phyloP scores from a whole-genome alignment of 2,329 filamentous ascomycete genomes.

The Xylaria multiplex region DNA sequence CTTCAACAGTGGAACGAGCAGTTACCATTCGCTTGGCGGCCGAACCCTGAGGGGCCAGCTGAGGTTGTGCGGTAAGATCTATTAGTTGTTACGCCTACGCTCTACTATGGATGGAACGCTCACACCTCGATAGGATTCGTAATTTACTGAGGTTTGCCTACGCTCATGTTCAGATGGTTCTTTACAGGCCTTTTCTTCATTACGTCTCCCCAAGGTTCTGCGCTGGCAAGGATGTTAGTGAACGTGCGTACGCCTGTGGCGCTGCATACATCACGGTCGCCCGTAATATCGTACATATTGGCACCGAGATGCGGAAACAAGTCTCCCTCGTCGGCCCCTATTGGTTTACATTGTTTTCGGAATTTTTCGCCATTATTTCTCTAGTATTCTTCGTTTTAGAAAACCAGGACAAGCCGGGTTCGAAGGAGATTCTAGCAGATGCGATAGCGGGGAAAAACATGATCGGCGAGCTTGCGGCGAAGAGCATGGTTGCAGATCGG shows the following conservation, averaged over 20 bases:
- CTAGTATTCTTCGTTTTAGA: constrained; percentile 83
- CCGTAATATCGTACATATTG: constrained; percentile 81
- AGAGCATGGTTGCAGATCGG: constrained; percentile 88
- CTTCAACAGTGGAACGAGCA: constrained; percentile 71
- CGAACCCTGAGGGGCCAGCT: constrained; percentile 78
- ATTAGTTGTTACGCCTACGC: background rate
- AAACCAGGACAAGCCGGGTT: constrained; percentile 78
- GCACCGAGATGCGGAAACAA: constrained; percentile 78
- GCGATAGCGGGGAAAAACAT: constrained; percentile 86
- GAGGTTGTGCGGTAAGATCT: constrained; percentile 77
- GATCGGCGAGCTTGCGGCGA: constrained; percentile 79
- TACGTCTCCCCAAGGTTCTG: constrained; percentile 76
- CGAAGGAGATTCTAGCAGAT: constrained; percentile 84
- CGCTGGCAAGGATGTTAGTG: constrained; percentile 70
- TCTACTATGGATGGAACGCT: constrained; percentile 30
- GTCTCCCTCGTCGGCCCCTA: constrained; percentile 81
- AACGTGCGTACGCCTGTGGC: constrained; percentile 80
- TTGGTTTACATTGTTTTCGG: constrained; percentile 88
- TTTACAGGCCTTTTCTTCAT: constrained; percentile 85
- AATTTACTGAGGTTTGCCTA: constrained; percentile 83
- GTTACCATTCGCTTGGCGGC: constrained; percentile 80
- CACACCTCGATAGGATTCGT: constrained; percentile 62
- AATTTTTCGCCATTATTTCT: constrained; percentile 83
- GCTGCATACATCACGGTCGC: constrained; percentile 70
- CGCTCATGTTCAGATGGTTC: constrained; percentile 82